A percentile compares a stretch with the other conserved stretches of the same genome.
Evolutionary conservation across 2,329 filamentous ascomycete genomes (phyloP).

Genomic region (Penicillium occitanis): DNA sequence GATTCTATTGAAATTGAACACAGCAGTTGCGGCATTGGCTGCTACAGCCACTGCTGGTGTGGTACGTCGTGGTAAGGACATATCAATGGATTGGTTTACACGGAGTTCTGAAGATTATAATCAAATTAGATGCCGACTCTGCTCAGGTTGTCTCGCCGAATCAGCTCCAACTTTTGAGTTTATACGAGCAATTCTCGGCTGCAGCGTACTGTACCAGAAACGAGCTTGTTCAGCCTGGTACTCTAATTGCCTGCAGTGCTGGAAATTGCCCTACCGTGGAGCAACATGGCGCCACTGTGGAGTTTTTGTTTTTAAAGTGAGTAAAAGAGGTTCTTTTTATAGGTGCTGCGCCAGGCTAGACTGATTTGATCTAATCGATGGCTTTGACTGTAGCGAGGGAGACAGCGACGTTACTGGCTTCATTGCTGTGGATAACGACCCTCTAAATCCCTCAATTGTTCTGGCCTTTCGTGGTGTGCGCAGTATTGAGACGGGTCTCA

Average conservation of each 20-base stretch:
- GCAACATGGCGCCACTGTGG: constrained; percentile 45
- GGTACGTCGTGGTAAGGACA: constrained; percentile 13
- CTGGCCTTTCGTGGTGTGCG: constrained; percentile 38
- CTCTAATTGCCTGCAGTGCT: constrained; percentile 43
- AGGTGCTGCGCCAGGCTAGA: background rate
- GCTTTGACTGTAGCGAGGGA: background rate
- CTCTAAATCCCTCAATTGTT: constrained; percentile 35
- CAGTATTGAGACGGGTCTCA: constrained; percentile 33
- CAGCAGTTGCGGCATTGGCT: background rate
- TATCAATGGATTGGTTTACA: background rate
- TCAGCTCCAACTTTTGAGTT: constrained; percentile 43
- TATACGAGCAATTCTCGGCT: constrained; percentile 55
- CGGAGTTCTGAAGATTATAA: background rate
- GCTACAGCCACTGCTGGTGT: constrained; percentile 13
- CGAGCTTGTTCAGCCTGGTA: constrained; percentile 45
- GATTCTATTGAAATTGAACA: background rate
- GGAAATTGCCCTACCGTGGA: constrained; percentile 53
- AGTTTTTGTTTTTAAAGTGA: constrained; percentile 53
- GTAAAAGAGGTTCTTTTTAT: constrained; percentile 14
- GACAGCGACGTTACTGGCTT: constrained; percentile 47
- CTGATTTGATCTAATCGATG: background rate
- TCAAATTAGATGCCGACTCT: constrained; percentile 27
- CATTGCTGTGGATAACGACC: constrained; percentile 46
- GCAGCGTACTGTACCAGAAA: constrained; percentile 55
- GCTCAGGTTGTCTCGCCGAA: constrained; percentile 33